phyloP scores from a whole-genome alignment of 1,139 yeast genomes.

The Sugiyamaella sp. region DNA sequence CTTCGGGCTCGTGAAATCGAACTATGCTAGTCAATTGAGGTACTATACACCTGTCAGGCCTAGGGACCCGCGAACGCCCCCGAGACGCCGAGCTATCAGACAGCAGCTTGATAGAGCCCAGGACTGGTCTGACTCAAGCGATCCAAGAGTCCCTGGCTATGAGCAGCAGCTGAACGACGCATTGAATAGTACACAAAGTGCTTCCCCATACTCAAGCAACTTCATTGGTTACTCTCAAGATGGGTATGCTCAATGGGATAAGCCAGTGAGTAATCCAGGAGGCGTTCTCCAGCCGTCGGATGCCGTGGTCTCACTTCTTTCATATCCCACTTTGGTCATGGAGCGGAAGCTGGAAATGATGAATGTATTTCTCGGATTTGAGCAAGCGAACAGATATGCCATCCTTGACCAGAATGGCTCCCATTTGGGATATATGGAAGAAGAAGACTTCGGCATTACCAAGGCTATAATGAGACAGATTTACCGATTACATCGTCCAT shows the following conservation, averaged over 20 bases:
- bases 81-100: slow-evolving; percentile 7
- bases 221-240: slow-evolving; percentile 8
- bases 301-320: slow-evolving; percentile 58
- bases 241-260: slow-evolving; percentile 18
- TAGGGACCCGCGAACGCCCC: slow-evolving; percentile 15
- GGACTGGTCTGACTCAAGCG: not conserved
- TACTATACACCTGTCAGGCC: slow-evolving; percentile 19
- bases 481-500: slow-evolving; percentile 82
- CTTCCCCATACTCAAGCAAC: slow-evolving; percentile 9
- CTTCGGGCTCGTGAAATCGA: too few species aligned
- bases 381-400: slow-evolving; percentile 81
- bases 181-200: not conserved
- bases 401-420: slow-evolving; percentile 75
- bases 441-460: slow-evolving; percentile 70
- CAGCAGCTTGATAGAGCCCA: not conserved
- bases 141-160: not conserved
- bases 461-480: slow-evolving; percentile 79
- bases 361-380: slow-evolving; percentile 86
- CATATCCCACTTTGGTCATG: slow-evolving; percentile 81
- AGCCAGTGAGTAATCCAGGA: slow-evolving; percentile 27
- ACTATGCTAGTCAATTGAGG: slow-evolving; percentile 4
- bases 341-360: slow-evolving; percentile 87
- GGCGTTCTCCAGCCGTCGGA: slow-evolving; percentile 52
- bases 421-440: slow-evolving; percentile 78
- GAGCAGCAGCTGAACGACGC: not conserved